Percentiles rank a stretch among this genome's conserved stretches.
phyloP scores from a whole-genome alignment of 148 eudicot genomes.

The Vaccinium vitisidaea region DNA sequence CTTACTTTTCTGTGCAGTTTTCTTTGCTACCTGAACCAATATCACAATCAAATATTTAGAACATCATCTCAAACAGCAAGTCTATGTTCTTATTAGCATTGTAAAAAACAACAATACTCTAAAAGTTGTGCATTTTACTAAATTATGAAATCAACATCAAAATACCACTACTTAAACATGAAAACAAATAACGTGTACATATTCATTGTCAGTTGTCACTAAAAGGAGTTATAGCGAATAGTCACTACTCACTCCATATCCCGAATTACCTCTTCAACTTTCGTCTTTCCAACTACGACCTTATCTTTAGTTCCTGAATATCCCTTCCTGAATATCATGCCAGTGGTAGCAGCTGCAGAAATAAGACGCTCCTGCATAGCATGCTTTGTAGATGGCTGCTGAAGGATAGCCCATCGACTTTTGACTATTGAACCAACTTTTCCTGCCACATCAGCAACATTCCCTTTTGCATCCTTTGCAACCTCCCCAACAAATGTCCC shows the following conservation, averaged over 20 bases:
- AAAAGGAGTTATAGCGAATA: neutral
- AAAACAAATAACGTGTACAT: neutral
- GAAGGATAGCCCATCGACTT: conserved; percentile 86
- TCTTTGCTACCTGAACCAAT: conserved; percentile 76
- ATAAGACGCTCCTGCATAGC: conserved; percentile 90
- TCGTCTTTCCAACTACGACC: conserved; percentile 80
- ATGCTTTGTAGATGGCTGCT: conserved; percentile 87
- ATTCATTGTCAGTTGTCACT: neutral
- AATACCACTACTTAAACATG: neutral
- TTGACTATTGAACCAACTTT: conserved; percentile 81
- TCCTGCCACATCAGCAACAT: conserved; percentile 71
- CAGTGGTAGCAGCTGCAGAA: conserved; percentile 90
- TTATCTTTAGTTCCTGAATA: conserved; percentile 89
- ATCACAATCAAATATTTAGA: conserved; percentile 26
- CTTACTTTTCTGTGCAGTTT: conserved; percentile 89
- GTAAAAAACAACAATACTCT: neutral
- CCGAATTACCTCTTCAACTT: conserved; percentile 85
- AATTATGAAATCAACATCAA: neutral
- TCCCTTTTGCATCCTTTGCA: conserved; percentile 95
- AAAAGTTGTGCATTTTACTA: neutral
- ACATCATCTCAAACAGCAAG: neutral
- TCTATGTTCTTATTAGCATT: neutral
- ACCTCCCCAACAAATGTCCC: conserved; percentile 71
- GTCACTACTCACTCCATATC: no score
- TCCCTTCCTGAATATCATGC: conserved; percentile 77